phyloP scores from a whole-genome alignment of 2,329 filamentous ascomycete genomes.

The Fusarium stilboides region DNA sequence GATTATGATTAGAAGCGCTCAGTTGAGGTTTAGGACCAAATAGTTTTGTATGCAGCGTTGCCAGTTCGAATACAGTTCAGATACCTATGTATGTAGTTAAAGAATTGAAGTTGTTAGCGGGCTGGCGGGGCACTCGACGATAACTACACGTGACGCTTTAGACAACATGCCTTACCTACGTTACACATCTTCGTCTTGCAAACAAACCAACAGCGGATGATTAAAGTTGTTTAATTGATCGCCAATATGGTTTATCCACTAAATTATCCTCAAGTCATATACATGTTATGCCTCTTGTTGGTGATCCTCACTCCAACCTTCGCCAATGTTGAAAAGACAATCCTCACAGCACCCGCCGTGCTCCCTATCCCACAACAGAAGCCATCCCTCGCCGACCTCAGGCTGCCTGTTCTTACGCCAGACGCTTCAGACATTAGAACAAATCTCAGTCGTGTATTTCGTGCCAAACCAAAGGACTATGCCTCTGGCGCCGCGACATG shows the following conservation, averaged over 20 bases:
- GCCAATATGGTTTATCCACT: conserved; percentile 23
- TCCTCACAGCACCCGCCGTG: conserved; percentile 82
- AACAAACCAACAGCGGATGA: neutral
- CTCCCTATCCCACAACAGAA: conserved; percentile 64
- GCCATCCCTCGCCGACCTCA: conserved; percentile 67
- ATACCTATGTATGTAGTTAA: neutral
- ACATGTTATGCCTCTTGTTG: conserved; percentile 37
- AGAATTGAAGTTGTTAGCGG: conserved; percentile 12
- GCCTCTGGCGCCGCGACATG: conserved; percentile 78
- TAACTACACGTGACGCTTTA: conserved; percentile 22
- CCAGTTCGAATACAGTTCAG: too few species aligned
- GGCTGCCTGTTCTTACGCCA: conserved; percentile 76
- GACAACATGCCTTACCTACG: conserved; percentile 9
- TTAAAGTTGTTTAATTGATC: neutral
- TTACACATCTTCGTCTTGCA: conserved; percentile 1
- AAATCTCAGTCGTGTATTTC: conserved; percentile 77
- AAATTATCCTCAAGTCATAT: neutral
- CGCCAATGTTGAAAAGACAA: conserved; percentile 92
- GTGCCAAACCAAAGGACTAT: conserved; percentile 60
- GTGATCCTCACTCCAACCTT: conserved; percentile 24
- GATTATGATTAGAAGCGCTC: neutral
- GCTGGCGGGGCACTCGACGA: conserved; percentile 19
- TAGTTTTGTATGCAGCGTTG: neutral
- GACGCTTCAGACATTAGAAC: conserved; percentile 70
- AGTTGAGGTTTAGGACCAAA: neutral